A percentile compares a stretch with the other conserved stretches of the same genome.
phyloP scores from a whole-genome alignment of 768 basidiomycete species.

The Auriculariales sp. region DNA sequence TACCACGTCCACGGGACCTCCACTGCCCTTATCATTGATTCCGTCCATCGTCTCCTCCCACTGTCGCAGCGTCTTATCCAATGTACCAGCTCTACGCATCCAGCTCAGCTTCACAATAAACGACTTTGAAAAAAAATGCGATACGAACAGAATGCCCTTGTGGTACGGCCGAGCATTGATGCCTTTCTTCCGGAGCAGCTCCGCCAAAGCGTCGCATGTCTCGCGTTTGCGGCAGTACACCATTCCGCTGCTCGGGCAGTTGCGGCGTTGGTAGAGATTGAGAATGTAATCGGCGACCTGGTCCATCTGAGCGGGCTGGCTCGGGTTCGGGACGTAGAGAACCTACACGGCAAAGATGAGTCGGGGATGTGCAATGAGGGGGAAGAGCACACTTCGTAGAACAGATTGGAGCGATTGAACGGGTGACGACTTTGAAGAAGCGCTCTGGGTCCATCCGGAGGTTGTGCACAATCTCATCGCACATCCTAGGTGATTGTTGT shows the following conservation, averaged over 20 bases:
- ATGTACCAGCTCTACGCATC: conserved; percentile 23
- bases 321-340: conserved; percentile 42
- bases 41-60: conserved; percentile 25
- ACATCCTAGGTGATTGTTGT: conserved; percentile 34
- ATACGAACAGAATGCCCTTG: conserved; percentile 42
- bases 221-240: conserved; percentile 60
- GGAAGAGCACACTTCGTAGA: conserved; percentile 46
- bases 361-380: background rate
- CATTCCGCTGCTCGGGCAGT: conserved; percentile 51
- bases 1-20: conserved; percentile 49
- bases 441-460: conserved; percentile 42
- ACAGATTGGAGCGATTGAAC: conserved; percentile 69
- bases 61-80: conserved; percentile 41
- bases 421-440: conserved; percentile 58
- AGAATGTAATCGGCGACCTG: conserved; percentile 55
- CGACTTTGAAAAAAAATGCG: background rate
- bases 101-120: conserved; percentile 19
- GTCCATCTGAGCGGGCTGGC: conserved; percentile 39
- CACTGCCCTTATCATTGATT: conserved; percentile 28
- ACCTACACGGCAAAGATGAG: conserved; percentile 27
- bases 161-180: conserved; percentile 62
- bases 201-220: conserved; percentile 53
- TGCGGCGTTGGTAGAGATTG: conserved; percentile 43
- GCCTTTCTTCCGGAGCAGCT: conserved; percentile 50
- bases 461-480: conserved; percentile 53